Conservation (phyloP, 23 red algal species). For the Agarophyton chilense region DNA sequence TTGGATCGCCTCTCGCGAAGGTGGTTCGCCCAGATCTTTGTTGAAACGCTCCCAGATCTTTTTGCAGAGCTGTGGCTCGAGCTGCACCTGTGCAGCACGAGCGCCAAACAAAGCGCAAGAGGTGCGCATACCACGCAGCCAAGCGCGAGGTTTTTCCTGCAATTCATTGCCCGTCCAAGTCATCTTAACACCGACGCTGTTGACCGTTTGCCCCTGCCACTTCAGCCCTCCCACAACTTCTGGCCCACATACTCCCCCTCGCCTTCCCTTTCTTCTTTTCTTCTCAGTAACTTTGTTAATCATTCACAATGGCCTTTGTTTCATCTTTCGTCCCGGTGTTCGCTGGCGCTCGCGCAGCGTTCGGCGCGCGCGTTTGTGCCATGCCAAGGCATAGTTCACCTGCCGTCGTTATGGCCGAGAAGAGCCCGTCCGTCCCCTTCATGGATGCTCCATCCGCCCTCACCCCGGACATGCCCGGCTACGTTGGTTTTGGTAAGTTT, state of each 20-base stretch:
- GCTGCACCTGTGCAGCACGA: slow-evolving; percentile 5
- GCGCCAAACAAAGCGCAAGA: slow-evolving; percentile 1
- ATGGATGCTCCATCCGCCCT: slow-evolving; percentile 72
- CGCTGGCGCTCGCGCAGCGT: slow-evolving; percentile 4
- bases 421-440: slow-evolving; percentile 82
- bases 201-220: neutral
- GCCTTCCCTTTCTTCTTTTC: neutral
- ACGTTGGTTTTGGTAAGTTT: slow-evolving; percentile 84
- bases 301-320: slow-evolving; percentile 29
- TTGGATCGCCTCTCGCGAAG: neutral
- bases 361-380: slow-evolving; percentile 28
- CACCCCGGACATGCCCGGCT: slow-evolving; percentile 76
- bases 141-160: neutral
- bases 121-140: neutral
- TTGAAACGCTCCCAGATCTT: slow-evolving; percentile 2
- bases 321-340: slow-evolving; percentile 14
- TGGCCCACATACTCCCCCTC: neutral
- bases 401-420: slow-evolving; percentile 44
- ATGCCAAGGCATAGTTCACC: neutral
- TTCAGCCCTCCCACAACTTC: neutral
- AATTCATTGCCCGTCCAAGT: neutral
- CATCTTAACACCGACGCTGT: too few species aligned
- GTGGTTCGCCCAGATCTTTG: slow-evolving; percentile 19
- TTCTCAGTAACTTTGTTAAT: neutral
- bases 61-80: neutral